Base-by-base conservation (phyloP, 2,329 filamentous ascomycete genomes). In the Botrytis hyacinthi region DNA sequence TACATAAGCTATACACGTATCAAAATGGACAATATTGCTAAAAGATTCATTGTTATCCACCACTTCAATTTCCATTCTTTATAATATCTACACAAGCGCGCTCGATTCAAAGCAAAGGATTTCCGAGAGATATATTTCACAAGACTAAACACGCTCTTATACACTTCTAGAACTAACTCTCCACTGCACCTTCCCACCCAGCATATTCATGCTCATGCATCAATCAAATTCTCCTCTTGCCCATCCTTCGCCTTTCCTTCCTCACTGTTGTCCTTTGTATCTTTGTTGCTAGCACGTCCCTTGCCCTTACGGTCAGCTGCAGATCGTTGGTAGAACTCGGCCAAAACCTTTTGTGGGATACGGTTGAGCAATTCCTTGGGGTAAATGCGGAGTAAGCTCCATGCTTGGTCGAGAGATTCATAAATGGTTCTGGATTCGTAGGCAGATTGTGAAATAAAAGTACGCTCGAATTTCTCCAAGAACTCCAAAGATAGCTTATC, bases 401-500 rank as follows among this genome's bases (percentile, higher is more conserved):
- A 99, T 60, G 96, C 97, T 79, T 97, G 89, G 80, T 99, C 97
- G 76, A 99, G 89, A 63, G 94, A 97, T 84, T 99, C 96, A 84
- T 90, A 95, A 81, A 99, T 97, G 76, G 88, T 91, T 80, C 96
- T 92, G 77, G 92, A 92, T 85, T 99, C 96, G 85, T 99, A 99
- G 29, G 94, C 86, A 71, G 93, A 93, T 84, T 99, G 96, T 76
- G 88, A 87, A 83, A 99, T 97, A 84, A 98, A 99, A 74, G 92
- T 93, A 76, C 93, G 92, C 86, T 99, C 96, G 82, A 99, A 99
- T 85, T 98, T 98, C 82, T 98, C 95, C 79, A 99, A 86, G 87
- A 99, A 99, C 84, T 99, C 96, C 54, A 99, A 89, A 14, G 95
- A 97, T 74, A 98, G 90, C 87, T 98, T 98, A 86, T 99, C 96